Percentiles rank a stretch among this genome's conserved stretches.
phyloP scores from a whole-genome alignment of 1,284 basidiomycete genomes.

The Trametes hirsuta region DNA sequence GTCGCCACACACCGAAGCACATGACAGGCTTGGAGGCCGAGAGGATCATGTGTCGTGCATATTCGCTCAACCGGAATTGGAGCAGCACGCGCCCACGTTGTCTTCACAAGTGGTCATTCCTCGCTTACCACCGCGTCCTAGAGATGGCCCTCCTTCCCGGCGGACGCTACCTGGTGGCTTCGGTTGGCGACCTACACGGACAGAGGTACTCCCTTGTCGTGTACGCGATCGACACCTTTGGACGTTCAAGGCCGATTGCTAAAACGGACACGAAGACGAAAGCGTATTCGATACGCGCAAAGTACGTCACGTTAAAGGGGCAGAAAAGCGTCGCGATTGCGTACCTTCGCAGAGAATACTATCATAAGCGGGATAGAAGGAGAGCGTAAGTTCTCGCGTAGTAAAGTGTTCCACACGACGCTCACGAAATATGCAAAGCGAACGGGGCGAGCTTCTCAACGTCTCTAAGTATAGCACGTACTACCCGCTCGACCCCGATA shows the following conservation, averaged over 20 bases:
- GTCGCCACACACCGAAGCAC: conserved; percentile 45
- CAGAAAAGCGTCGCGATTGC: conserved; percentile 61
- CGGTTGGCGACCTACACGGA: conserved; percentile 48
- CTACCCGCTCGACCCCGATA: conserved; percentile 9
- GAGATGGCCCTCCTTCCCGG: conserved; percentile 69
- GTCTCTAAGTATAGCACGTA: conserved; percentile 30
- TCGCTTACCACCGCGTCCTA: conserved; percentile 49
- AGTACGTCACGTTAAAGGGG: conserved; percentile 56
- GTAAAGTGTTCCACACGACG: too few relatives aligned
- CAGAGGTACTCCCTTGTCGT: conserved; percentile 55
- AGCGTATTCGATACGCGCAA: conserved; percentile 63
- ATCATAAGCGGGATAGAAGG: conserved; percentile 8
- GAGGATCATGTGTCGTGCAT: conserved; percentile 60
- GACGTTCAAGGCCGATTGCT: conserved; percentile 50
- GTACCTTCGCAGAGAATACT: conserved; percentile 46
- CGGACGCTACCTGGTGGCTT: conserved; percentile 69
- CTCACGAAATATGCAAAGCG: conserved; percentile 28
- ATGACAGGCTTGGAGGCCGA: conserved; percentile 63
- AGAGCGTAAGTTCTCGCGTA: conserved; percentile 22
- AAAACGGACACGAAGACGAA: conserved; percentile 53
- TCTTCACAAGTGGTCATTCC: conserved; percentile 39
- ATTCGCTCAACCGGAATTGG: conserved; percentile 54
- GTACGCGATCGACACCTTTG: conserved; percentile 59
- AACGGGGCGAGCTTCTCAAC: conserved; percentile 33
- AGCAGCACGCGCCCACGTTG: conserved; percentile 4